phyloP scores from a whole-genome alignment of 805 yeast genomes.

The Zygosaccharomyces kombuchaensis region DNA sequence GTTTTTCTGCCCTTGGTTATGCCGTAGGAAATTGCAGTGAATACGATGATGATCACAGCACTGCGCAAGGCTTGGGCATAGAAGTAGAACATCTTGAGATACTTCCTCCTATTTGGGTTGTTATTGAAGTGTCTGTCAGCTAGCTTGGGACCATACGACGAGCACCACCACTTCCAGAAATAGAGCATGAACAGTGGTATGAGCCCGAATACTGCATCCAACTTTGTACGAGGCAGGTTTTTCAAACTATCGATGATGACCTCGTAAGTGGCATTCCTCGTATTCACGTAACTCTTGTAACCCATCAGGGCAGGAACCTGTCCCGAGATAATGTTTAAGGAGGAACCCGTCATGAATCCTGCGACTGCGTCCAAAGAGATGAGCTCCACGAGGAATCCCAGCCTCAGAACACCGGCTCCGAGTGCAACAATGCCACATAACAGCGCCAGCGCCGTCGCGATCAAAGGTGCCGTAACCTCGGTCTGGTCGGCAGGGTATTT shows the following conservation, averaged over 20 bases:
- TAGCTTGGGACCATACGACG: constrained; percentile 50
- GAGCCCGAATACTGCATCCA: constrained; percentile 88
- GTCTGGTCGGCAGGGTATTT: constrained; percentile 40
- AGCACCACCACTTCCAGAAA: constrained; percentile 62
- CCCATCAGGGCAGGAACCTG: constrained; percentile 90
- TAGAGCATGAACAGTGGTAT: constrained; percentile 69
- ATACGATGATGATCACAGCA: constrained; percentile 75
- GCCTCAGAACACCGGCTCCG: constrained; percentile 75
- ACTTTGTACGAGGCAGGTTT: constrained; percentile 59
- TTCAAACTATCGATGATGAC: constrained; percentile 71
- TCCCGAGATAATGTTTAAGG: constrained; percentile 74
- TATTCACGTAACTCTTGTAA: constrained; percentile 57
- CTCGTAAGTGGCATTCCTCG: constrained; percentile 63
- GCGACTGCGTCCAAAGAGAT: constrained; percentile 88
- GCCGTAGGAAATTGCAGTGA: constrained; percentile 80
- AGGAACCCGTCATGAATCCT: constrained; percentile 95
- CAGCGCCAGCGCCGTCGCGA: constrained; percentile 76
- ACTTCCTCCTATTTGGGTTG: constrained; percentile 16
- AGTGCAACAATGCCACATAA: constrained; percentile 82
- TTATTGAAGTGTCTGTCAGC: constrained; percentile 46
- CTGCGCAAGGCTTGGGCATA: constrained; percentile 73
- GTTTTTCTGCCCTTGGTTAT: constrained; percentile 48
- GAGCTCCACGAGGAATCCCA: constrained; percentile 85
- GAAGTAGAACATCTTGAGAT: constrained; percentile 47
- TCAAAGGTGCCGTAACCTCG: constrained; percentile 52